A percentile compares a stretch with the other conserved stretches of the same genome.
Evolutionary conservation across 2,329 filamentous ascomycete species (phyloP).

Genomic region (Ceratocystiopsis minuta): DNA sequence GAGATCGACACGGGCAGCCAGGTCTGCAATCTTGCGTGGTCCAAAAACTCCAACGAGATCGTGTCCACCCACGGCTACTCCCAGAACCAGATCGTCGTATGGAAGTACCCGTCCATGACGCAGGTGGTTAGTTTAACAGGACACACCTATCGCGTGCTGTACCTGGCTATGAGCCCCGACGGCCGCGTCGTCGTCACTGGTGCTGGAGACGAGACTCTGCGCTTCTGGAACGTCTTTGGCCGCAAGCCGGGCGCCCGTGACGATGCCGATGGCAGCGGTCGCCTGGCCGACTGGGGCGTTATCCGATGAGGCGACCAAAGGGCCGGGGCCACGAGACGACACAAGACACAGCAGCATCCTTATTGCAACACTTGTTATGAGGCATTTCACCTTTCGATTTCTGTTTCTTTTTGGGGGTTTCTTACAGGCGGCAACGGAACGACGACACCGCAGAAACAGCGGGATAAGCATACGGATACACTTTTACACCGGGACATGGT

Average conservation of each 20-base stretch:
- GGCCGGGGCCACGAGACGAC: too few species aligned
- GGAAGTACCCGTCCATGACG: conserved; percentile 98
- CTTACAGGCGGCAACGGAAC: conserved; percentile 1
- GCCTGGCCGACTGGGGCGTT: conserved; percentile 63
- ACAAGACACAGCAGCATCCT: too few species aligned
- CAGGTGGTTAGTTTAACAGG: conserved; percentile 90
- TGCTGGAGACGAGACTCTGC: conserved; percentile 83
- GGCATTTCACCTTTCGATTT: neutral
- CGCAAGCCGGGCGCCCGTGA: conserved; percentile 56
- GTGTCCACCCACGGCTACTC: conserved; percentile 94
- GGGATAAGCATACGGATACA: too few species aligned
- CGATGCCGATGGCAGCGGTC: conserved; percentile 42
- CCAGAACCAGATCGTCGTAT: conserved; percentile 96
- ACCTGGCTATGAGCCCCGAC: conserved; percentile 93
- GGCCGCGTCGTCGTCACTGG: conserved; percentile 88
- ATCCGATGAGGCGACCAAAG: conserved; percentile 41
- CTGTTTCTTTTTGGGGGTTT: conserved; percentile 2
- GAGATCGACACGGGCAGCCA: conserved; percentile 94
- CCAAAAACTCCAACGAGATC: conserved; percentile 92
- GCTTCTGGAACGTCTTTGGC: conserved; percentile 95
- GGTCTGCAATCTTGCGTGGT: conserved; percentile 97
- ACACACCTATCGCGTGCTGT: conserved; percentile 83
- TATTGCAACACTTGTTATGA: neutral
- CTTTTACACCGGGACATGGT: too few species aligned
- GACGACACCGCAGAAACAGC: neutral